A percentile compares a stretch with the other conserved stretches of the same genome.
Evolutionary conservation across 768 basidiomycete genomes (phyloP).

Genomic region (Russula compacta): DNA sequence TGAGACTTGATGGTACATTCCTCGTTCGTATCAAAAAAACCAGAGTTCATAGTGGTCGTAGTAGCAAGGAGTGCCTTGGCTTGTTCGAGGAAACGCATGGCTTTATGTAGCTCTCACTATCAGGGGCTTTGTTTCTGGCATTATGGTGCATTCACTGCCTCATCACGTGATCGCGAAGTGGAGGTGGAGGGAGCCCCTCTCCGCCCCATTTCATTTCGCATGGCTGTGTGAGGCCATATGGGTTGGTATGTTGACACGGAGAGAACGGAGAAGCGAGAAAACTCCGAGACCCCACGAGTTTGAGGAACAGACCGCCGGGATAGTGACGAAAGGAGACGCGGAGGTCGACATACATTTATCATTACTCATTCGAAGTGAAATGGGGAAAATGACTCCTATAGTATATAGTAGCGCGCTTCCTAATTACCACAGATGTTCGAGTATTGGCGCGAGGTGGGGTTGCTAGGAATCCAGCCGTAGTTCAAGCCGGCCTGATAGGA

Average conservation of each 20-base stretch:
- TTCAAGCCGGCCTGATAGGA: slow-evolving; percentile 72
- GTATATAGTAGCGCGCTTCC: background rate
- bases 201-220: background rate
- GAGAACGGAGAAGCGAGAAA: background rate
- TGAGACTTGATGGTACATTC: background rate
- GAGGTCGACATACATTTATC: background rate
- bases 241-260: background rate
- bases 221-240: background rate
- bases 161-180: slow-evolving; percentile 7
- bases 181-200: too few relatives aligned
- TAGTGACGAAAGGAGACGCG: background rate
- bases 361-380: too few relatives aligned
- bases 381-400: background rate
- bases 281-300: background rate
- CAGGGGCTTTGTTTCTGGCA: background rate
- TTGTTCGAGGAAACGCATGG: background rate
- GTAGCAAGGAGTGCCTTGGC: background rate
- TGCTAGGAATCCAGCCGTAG: slow-evolving; percentile 76
- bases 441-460: slow-evolving; percentile 42
- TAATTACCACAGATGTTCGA: slow-evolving; percentile 49
- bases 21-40: background rate
- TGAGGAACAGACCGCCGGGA: background rate
- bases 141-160: background rate
- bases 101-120: slow-evolving; percentile 8
- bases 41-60: background rate